Evolutionary conservation across 108 stramenopile genomes (phyloP), one percentile per base, ranked within the genome.

Genomic region (Cyclostephanos tholiformis): DNA sequence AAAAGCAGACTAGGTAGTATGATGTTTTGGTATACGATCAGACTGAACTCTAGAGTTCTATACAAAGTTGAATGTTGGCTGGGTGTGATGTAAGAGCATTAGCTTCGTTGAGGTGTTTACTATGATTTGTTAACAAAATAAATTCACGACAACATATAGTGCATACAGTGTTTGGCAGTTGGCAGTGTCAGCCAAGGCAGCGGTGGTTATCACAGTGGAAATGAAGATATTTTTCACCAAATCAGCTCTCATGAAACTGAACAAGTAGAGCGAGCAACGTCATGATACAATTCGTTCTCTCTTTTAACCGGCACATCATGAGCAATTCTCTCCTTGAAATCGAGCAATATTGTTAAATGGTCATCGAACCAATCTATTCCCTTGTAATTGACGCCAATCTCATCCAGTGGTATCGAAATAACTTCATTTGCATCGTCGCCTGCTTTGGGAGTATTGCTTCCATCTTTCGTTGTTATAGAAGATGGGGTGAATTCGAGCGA

Each of bases 361-460:
- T 87, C 86, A 16, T 82, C 81, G 74, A 75, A 87, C 68, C 73
- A 87, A 69, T 82, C 82, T 22, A 76, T 65, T 27, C 79, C 79
- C 36, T 71, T 70, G 50, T 77, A 76, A 19, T 73, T 76, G 19
- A 66, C 58, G 29, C 84, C 90, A 63, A 95, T 76, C 51, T 92
- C 91, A 19, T 79, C 75, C 51, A 87, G 38, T 25, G 67, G 72
- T 49, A 95, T 77, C 48, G 71, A 63, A 22, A 84, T 66, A 13
- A 93, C 89, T 66, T 89, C 88, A 49, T 87, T 89, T 32, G 89
- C 94, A 86, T 95, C 94, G 71, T 95, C 94, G 16, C 91, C 94
- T 16, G 90, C 90, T 36, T 82, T 69, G 6, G 91, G 91, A 17
- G 59, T 51, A 55, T 36, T 41, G 19, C 32, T 55, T 56, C 70